Conservation (phyloP, 768 basidiomycete species). For the Lepiota venenata region DNA sequence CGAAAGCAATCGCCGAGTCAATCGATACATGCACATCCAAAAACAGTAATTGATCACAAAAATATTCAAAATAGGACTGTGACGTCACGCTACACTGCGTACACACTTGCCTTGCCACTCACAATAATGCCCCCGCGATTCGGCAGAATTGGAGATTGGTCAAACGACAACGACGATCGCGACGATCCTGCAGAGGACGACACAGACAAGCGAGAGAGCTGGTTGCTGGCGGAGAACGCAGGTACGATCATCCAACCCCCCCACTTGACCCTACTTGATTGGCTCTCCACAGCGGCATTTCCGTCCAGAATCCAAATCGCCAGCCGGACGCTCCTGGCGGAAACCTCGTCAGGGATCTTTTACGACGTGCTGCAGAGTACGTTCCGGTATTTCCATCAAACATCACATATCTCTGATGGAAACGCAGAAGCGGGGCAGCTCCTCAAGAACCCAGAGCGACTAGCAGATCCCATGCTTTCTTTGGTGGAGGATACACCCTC, state of each 20-base stretch:
- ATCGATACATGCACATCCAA: slow-evolving; percentile 10
- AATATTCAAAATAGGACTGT: neutral
- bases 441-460: slow-evolving; percentile 12
- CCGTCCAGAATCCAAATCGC: slow-evolving; percentile 79
- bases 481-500: slow-evolving; percentile 77
- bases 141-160: slow-evolving; percentile 55
- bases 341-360: slow-evolving; percentile 62
- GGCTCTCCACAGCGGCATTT: slow-evolving; percentile 64
- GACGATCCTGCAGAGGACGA: slow-evolving; percentile 51
- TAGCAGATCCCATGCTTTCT: slow-evolving; percentile 37
- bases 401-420: neutral
- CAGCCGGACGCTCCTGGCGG: slow-evolving; percentile 47
- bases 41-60: slow-evolving; percentile 3
- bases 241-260: slow-evolving; percentile 40
- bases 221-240: slow-evolving; percentile 96
- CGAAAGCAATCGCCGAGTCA: neutral
- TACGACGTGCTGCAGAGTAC: slow-evolving; percentile 80
- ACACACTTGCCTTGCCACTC: too few relatives aligned
- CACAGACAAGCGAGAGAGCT: slow-evolving; percentile 55
- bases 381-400: slow-evolving; percentile 22
- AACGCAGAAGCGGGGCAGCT: slow-evolving; percentile 21
- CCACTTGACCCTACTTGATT: neutral
- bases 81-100: too few relatives aligned
- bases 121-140: slow-evolving; percentile 30
- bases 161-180: slow-evolving; percentile 37